Evolutionary conservation across 257 asterid genomes (phyloP).

Genomic region (Petunia axillaris): DNA sequence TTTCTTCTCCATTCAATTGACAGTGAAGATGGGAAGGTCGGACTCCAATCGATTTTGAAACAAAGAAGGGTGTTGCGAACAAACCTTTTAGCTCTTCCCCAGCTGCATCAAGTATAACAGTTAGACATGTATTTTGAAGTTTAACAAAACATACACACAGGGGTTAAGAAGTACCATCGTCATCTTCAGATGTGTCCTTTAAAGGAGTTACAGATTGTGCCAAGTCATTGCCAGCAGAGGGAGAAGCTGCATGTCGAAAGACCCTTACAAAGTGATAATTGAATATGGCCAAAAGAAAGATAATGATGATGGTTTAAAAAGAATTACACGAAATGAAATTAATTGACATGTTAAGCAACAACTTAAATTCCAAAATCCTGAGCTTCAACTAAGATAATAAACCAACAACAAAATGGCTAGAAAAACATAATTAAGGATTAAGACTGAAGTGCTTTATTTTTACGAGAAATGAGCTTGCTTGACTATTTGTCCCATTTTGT

Average conservation of each 20-base stretch:
- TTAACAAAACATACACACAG: neutral
- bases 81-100: slow-evolving; percentile 20
- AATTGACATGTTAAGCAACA: neutral
- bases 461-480: neutral
- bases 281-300: neutral
- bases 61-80: slow-evolving; percentile 6
- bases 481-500: slow-evolving; percentile 28
- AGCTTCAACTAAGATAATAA: neutral
- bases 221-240: slow-evolving; percentile 3
- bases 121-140: neutral
- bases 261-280: neutral
- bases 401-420: slow-evolving; percentile 12
- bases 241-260: slow-evolving; percentile 9
- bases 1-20: slow-evolving; percentile 17
- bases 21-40: neutral
- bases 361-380: neutral
- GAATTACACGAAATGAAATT: neutral
- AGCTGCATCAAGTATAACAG: slow-evolving; percentile 13
- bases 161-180: neutral
- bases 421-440: slow-evolving; percentile 10
- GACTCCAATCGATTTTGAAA: slow-evolving; percentile 14
- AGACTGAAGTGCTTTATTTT: slow-evolving; percentile 27
- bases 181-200: neutral
- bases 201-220: neutral
- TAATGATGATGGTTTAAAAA: neutral